Conservation (phyloP, 2,329 filamentous ascomycete species). For the Chrysosporium queenslandicum region DNA sequence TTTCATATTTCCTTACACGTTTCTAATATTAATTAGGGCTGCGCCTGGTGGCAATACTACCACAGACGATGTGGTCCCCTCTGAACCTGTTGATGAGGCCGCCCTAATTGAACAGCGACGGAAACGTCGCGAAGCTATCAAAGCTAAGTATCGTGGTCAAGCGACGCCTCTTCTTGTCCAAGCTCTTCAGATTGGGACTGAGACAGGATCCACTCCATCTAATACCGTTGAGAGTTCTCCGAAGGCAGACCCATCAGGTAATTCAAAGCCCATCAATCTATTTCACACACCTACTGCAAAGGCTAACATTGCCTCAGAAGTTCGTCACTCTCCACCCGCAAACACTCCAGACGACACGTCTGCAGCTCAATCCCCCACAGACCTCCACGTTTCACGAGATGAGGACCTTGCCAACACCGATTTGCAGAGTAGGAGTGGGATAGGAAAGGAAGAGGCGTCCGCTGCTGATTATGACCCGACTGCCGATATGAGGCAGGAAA, state of each 20-base stretch:
- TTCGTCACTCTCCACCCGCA: conserved; percentile 36
- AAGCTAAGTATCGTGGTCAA: conserved; percentile 65
- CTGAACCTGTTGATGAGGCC: conserved; percentile 63
- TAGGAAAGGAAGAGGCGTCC: conserved; percentile 65
- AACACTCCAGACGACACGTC: conserved; percentile 41
- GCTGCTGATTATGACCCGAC: conserved; percentile 89
- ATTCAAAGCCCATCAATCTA: conserved; percentile 14
- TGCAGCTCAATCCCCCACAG: conserved; percentile 46
- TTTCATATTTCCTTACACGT: conserved; percentile 15
- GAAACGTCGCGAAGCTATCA: conserved; percentile 71
- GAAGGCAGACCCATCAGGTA: conserved; percentile 33
- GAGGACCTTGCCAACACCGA: conserved; percentile 53
- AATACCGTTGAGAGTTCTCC: conserved; percentile 38
- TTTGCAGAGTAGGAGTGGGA: conserved; percentile 28
- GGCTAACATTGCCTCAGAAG: conserved; percentile 33
- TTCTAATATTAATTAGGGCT: conserved; percentile 8
- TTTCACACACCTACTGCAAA: neutral
- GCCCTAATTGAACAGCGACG: conserved; percentile 76
- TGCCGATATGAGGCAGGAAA: conserved; percentile 77
- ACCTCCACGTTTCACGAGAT: conserved; percentile 56
- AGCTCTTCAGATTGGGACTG: conserved; percentile 56
- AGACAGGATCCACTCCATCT: conserved; percentile 45
- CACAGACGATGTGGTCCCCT: conserved; percentile 34
- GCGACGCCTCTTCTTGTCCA: conserved; percentile 65
- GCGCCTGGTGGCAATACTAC: conserved; percentile 18